Conservation (phyloP, 208 protist species). For the Crithidia acanthocephali region DNA sequence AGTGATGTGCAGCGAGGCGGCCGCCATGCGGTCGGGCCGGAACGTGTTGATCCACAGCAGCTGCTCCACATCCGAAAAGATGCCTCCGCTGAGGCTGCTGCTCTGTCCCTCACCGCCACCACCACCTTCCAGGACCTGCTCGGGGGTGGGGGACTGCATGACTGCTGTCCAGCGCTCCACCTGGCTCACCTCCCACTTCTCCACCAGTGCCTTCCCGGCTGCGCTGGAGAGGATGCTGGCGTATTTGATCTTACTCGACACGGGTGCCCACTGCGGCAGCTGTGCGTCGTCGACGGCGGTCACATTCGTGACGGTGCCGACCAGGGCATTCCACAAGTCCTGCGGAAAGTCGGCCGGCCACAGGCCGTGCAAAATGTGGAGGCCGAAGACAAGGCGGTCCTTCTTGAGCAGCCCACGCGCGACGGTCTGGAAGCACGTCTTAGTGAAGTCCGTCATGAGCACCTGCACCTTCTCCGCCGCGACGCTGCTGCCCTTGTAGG, state of each 20-base stretch:
- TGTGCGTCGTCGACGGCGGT: conserved; percentile 26
- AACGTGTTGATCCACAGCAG: conserved; percentile 95
- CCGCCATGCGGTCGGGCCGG: conserved; percentile 95
- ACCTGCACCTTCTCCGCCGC: conserved; percentile 54
- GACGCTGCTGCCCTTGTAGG: conserved; percentile 43
- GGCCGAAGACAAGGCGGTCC: conserved; percentile 94
- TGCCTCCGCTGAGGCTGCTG: no score
- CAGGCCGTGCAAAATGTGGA: conserved; percentile 94
- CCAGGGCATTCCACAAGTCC: conserved; percentile 89
- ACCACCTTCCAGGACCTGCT: conserved; percentile 36
- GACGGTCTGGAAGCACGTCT: conserved; percentile 74
- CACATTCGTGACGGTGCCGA: conserved; percentile 57
- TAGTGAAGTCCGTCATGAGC: conserved; percentile 65
- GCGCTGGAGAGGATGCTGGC: conserved; percentile 49
- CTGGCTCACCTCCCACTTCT: conserved; percentile 67
- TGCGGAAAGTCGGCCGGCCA: conserved; percentile 78
- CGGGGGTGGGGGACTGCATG: conserved; percentile 65
- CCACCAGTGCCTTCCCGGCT: conserved; percentile 33
- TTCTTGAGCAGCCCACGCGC: conserved; percentile 85
- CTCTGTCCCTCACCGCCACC: no score
- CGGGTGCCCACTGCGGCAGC: conserved; percentile 69
- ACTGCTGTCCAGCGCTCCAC: conserved; percentile 75
- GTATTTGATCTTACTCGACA: conserved; percentile 60
- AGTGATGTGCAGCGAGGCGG: conserved; percentile 74
- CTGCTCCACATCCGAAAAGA: conserved; percentile 89